These are phyloP conservation scores for Lactarius akahatsu DNA, from an alignment of 768 basidiomycete genomes.

Conservation along the genomic window DNA sequence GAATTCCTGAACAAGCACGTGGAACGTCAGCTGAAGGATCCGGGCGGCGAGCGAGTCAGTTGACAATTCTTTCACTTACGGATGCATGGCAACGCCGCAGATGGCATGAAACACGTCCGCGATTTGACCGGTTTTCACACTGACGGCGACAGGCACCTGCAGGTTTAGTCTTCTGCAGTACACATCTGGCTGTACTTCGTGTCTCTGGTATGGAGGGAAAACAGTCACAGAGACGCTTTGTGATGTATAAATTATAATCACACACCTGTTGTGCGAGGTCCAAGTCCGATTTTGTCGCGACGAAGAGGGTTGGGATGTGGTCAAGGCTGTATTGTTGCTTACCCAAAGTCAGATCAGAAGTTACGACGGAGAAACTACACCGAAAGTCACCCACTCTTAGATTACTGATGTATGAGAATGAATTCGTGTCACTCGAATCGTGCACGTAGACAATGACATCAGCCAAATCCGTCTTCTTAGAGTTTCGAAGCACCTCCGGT, in stretches of 20 bases:
- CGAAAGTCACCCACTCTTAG: constrained; percentile 61
- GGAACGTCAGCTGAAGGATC: constrained; percentile 20
- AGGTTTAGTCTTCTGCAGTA: constrained; percentile 87
- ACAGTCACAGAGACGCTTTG: constrained; percentile 1
- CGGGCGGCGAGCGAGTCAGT: constrained; percentile 10
- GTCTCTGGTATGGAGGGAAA: constrained; percentile 55
- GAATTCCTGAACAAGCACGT: constrained; percentile 31
- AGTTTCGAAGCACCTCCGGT: constrained; percentile 81
- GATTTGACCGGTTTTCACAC: constrained; percentile 79
- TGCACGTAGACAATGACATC: constrained; percentile 96
- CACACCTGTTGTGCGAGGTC: constrained; percentile 92
- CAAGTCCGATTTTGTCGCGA: constrained; percentile 98
- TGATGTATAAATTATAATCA: constrained; percentile 29
- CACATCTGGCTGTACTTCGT: constrained; percentile 98
- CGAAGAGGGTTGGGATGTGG: constrained; percentile 92
- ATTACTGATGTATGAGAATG: constrained; percentile 97
- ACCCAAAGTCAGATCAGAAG: constrained; percentile 20
- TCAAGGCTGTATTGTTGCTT: constrained; percentile 98
- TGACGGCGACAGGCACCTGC: constrained; percentile 94
- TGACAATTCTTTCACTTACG: constrained; percentile 52
- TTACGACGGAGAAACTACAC: constrained; percentile 14
- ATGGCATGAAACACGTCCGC: constrained; percentile 88
- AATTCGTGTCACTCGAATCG: constrained; percentile 98
- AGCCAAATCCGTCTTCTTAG: constrained; percentile 87
- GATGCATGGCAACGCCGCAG: constrained; percentile 80